Conservation (phyloP, 768 basidiomycete species). For the Leccinum incarnatum region DNA sequence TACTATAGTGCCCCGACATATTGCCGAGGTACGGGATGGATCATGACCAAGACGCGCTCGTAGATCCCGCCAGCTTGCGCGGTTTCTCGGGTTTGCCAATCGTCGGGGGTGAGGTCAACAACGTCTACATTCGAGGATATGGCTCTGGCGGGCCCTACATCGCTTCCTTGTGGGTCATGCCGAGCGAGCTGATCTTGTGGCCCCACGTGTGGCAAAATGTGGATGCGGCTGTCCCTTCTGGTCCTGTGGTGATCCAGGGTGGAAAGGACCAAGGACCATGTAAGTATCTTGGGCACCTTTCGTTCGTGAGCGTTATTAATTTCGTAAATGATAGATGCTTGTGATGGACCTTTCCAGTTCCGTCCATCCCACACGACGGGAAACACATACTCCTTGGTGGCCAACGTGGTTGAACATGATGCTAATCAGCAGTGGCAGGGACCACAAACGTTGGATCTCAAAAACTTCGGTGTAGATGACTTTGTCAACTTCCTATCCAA, state of each 20-base stretch:
- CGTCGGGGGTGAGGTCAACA: neutral
- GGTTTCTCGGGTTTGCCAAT: neutral
- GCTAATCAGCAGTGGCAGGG: neutral
- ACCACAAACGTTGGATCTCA: neutral
- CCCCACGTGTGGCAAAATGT: neutral
- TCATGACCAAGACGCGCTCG: neutral
- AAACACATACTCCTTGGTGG: conserved; percentile 6
- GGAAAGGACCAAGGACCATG: neutral
- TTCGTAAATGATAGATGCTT: neutral
- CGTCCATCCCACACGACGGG: conserved; percentile 6
- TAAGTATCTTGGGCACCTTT: neutral
- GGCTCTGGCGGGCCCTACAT: neutral
- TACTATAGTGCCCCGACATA: neutral
- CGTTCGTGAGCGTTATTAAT: neutral
- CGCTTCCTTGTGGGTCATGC: neutral
- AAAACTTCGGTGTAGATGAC: neutral
- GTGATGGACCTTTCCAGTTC: neutral
- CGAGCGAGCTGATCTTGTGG: neutral
- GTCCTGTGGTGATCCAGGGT: neutral
- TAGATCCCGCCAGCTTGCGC: neutral
- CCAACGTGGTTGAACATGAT: conserved; percentile 1
- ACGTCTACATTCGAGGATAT: neutral
- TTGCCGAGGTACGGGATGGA: neutral
- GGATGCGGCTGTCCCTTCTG: neutral
- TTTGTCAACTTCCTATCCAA: neutral